Evolutionary conservation across 805 yeast genomes (phyloP), one percentile per base, ranked within the genome.

Genomic region (Yarrowia divulgata): DNA sequence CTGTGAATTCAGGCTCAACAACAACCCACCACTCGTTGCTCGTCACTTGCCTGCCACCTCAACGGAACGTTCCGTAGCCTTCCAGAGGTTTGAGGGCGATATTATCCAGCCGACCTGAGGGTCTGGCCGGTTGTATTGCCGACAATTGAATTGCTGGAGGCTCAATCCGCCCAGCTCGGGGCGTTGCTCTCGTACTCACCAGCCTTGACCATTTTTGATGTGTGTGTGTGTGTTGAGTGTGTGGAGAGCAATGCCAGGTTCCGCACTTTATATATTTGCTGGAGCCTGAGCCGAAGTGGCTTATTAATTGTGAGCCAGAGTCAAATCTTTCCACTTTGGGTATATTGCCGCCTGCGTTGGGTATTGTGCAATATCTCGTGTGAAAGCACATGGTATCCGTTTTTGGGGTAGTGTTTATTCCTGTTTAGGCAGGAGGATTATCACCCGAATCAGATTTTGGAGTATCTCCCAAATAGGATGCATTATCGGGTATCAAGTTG

Each of bases 121-220:
- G 19, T 32, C 13, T 32, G 54, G 54, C 9, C 6, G 35, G 13
- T 49, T 37, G 37, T 3, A n/a, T 2, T 8, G 37, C 54, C 37
- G 3, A 16, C 54, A 49, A 49, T 49, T 49, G 54, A 9, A 39
- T 39, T 1, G 54, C 10, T 8, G 32, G 35, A 9, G n/a, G 18
- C 52, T 48, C 52, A 48, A 48, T 48, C 6, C 8, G 52, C 52
- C 52, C 52, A 14, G 29, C 29, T 29, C 13, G 19, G 37, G 8
- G 35, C 19, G 10, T 49, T 32, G n/a, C 39, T 35, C 29, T 45
- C 63, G 35, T 69, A 85, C 88, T 74, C 84, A 85, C 88, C 88
- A 77, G 89, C 89, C 81, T 85, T 85, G 73, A 86, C 88, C 88
- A 86, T 86, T 78, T 75, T 83, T 71, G 52, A 34, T n/a, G 66